These are phyloP conservation scores for Trichoderma parareesei DNA, from an alignment of 495 filamentous ascomycete genomes.

Conservation along the genomic window DNA sequence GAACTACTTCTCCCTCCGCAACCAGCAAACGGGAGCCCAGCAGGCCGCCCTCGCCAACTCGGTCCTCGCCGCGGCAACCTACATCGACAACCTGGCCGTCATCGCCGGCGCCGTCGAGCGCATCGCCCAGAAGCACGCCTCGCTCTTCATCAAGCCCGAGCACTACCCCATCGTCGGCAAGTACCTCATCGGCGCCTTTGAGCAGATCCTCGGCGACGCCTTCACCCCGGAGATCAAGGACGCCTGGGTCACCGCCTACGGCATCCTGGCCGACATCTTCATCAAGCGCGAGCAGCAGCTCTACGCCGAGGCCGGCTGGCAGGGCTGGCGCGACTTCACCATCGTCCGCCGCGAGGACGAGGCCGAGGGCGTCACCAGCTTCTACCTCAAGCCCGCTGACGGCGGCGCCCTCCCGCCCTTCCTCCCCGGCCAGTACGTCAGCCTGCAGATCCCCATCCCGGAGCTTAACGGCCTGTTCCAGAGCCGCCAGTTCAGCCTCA, in stretches of 20 bases:
- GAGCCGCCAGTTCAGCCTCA: constrained; percentile 64
- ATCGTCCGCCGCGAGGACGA: constrained; percentile 53
- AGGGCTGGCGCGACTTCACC: constrained; percentile 57
- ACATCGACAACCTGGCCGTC: constrained; percentile 61
- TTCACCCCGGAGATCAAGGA: constrained; percentile 57
- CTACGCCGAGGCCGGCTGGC: constrained; percentile 51
- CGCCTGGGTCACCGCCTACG: constrained; percentile 60
- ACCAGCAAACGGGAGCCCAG: constrained; percentile 58
- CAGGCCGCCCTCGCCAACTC: constrained; percentile 55
- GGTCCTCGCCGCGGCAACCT: constrained; percentile 60
- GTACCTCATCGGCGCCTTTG: constrained; percentile 60
- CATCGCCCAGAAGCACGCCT: constrained; percentile 70
- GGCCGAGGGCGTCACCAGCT: constrained; percentile 51
- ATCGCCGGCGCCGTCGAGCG: constrained; percentile 56
- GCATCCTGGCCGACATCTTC: constrained; percentile 56
- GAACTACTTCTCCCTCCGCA: constrained; percentile 58
- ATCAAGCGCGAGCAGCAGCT: constrained; percentile 54
- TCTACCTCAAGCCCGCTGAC: constrained; percentile 58
- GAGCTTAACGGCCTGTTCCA: constrained; percentile 48
- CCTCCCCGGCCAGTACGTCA: constrained; percentile 64
- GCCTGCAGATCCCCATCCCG: constrained; percentile 49
- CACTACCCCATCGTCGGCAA: constrained; percentile 63
- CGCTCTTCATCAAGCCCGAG: constrained; percentile 57
- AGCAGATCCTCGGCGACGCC: constrained; percentile 56
- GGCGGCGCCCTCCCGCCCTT: constrained; percentile 50